These are phyloP conservation scores for Stropharia rugosoannulata DNA, from an alignment of 768 basidiomycete species.

Conservation along the genomic window DNA sequence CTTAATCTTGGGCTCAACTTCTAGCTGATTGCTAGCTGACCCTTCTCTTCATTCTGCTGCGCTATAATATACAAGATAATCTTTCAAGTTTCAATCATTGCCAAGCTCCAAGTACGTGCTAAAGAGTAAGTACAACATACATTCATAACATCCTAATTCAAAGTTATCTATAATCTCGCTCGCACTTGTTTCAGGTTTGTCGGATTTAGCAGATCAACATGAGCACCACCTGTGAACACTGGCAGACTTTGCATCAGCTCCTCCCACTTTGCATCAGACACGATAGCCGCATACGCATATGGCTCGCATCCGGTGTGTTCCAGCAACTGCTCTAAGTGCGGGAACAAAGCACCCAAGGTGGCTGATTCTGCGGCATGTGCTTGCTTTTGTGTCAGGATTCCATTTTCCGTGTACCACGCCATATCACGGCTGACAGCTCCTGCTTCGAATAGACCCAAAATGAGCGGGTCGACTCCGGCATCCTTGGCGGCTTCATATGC, in stretches of 20 bases:
- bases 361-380: slow-evolving; percentile 22
- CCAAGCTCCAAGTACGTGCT: too few relatives aligned
- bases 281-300: slow-evolving; percentile 20
- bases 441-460: slow-evolving; percentile 39
- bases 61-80: too few relatives aligned
- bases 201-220: slow-evolving; percentile 4
- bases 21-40: too few relatives aligned
- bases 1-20: too few relatives aligned
- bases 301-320: slow-evolving; percentile 11
- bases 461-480: slow-evolving; percentile 19
- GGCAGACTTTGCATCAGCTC: slow-evolving; percentile 5
- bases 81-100: too few relatives aligned
- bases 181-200: background rate
- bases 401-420: slow-evolving; percentile 40
- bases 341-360: slow-evolving; percentile 23
- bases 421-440: slow-evolving; percentile 30
- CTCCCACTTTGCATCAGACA: slow-evolving; percentile 16
- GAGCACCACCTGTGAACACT: slow-evolving; percentile 1
- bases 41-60: too few relatives aligned
- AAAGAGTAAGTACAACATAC: too few relatives aligned
- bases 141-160: background rate
- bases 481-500: slow-evolving; percentile 40
- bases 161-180: background rate
- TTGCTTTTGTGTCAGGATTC: slow-evolving; percentile 19
- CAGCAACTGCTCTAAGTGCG: slow-evolving; percentile 23